A percentile compares a stretch with the other conserved stretches of the same genome.
These are phyloP conservation scores for Pachyrhizus erosus DNA, from an alignment of 306 rosid genomes.

Conservation along the genomic window DNA sequence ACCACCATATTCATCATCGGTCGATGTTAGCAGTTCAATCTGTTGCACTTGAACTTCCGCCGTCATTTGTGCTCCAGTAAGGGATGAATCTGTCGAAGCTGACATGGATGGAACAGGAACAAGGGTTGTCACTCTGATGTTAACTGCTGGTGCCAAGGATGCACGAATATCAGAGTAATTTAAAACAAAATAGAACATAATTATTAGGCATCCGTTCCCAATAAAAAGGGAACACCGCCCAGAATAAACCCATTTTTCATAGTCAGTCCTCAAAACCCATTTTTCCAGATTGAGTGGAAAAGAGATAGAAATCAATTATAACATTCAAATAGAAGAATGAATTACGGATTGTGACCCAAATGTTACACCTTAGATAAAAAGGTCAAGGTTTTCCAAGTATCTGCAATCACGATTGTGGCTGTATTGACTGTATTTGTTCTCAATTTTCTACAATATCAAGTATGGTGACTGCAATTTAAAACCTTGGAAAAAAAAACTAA, in stretches of 20 bases:
- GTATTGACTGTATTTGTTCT: background rate
- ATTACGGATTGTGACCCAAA: too few species aligned
- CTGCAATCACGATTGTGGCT: background rate
- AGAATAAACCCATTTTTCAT: background rate
- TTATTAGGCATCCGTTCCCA: background rate
- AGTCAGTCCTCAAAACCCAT: background rate
- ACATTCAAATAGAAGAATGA: background rate
- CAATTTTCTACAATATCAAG: background rate
- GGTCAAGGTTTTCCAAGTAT: background rate
- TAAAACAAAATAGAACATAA: constrained; percentile 5
- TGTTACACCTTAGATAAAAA: too few species aligned
- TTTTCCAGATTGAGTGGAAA: background rate
- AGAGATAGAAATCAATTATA: background rate
- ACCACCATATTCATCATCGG: constrained; percentile 72
- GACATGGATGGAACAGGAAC: constrained; percentile 37
- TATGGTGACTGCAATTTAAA: background rate
- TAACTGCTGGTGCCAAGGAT: constrained; percentile 37
- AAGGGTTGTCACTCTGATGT: constrained; percentile 26
- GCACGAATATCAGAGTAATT: background rate
- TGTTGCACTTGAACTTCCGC: constrained; percentile 49
- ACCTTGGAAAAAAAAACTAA: background rate
- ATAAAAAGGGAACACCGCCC: background rate
- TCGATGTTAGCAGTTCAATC: constrained; percentile 56
- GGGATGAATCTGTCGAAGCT: constrained; percentile 33
- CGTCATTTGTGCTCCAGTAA: constrained; percentile 38